These are phyloP conservation scores for Escovopsis weberi DNA, from an alignment of 2,329 filamentous ascomycete genomes.

Conservation along the genomic window DNA sequence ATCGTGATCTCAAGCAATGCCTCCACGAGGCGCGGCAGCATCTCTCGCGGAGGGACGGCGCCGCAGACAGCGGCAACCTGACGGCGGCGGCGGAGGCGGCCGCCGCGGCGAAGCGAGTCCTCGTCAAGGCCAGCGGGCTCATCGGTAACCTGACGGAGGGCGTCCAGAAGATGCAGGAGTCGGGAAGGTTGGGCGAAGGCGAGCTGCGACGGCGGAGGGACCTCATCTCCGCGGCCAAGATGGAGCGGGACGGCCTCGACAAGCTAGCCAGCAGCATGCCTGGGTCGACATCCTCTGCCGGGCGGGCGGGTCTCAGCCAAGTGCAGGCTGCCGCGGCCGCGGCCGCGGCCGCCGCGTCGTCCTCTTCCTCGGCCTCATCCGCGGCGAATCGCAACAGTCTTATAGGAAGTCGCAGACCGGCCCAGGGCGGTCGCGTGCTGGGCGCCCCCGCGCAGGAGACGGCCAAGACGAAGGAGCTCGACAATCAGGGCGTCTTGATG, in stretches of 20 bases:
- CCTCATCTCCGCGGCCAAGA: slow-evolving; percentile 51
- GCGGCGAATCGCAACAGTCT: slow-evolving; percentile 32
- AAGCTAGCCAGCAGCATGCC: slow-evolving; percentile 48
- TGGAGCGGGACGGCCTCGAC: slow-evolving; percentile 64
- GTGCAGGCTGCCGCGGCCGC: slow-evolving; percentile 29
- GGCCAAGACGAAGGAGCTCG: slow-evolving; percentile 59
- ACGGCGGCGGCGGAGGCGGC: slow-evolving; percentile 44
- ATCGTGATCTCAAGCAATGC: slow-evolving; percentile 56
- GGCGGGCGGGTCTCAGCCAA: slow-evolving; percentile 31
- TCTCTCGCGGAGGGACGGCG: slow-evolving; percentile 51
- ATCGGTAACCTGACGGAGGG: slow-evolving; percentile 52
- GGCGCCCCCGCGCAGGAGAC: slow-evolving; percentile 63
- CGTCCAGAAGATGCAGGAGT: slow-evolving; percentile 40
- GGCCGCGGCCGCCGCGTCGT: no score
- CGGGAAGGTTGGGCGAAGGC: slow-evolving; percentile 50
- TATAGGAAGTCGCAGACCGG: slow-evolving; percentile 22
- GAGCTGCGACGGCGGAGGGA: slow-evolving; percentile 60
- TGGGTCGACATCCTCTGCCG: slow-evolving; percentile 11
- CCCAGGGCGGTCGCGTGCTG: slow-evolving; percentile 48
- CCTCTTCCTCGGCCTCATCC: no score
- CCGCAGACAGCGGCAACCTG: slow-evolving; percentile 24
- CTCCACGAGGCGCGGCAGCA: slow-evolving; percentile 50
- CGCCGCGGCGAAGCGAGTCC: slow-evolving; percentile 57
- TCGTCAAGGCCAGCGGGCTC: slow-evolving; percentile 53
- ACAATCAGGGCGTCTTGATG: slow-evolving; percentile 60